These are phyloP conservation scores for Exophiala oligosperma DNA, from an alignment of 2,329 filamentous ascomycete genomes.

Conservation along the genomic window DNA sequence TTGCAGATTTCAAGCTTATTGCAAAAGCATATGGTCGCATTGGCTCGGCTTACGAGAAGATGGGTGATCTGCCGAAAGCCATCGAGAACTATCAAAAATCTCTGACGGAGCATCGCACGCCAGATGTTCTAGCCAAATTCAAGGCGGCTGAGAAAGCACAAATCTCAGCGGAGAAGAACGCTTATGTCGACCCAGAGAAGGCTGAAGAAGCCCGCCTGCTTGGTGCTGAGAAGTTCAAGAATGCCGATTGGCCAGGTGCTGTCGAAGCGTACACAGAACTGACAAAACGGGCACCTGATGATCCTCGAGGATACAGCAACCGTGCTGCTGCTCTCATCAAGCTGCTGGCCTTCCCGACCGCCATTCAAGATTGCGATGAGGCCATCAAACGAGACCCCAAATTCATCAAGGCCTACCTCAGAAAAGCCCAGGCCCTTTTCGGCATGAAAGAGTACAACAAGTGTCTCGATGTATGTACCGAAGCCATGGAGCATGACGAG, in stretches of 20 bases:
- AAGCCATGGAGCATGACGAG: slow-evolving; percentile 75
- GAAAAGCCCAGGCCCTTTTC: slow-evolving; percentile 92
- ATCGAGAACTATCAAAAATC: slow-evolving; percentile 91
- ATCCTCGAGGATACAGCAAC: slow-evolving; percentile 95
- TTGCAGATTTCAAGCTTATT: slow-evolving; percentile 96
- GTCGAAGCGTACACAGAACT: slow-evolving; percentile 95
- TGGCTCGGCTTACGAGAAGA: slow-evolving; percentile 88
- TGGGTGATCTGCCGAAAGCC: slow-evolving; percentile 75
- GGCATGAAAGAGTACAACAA: slow-evolving; percentile 99
- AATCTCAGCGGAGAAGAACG: slow-evolving; percentile 69
- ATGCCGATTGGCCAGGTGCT: slow-evolving; percentile 89
- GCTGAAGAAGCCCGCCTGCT: slow-evolving; percentile 94
- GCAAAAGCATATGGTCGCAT: slow-evolving; percentile 91
- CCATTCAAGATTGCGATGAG: slow-evolving; percentile 85
- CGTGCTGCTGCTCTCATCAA: slow-evolving; percentile 96
- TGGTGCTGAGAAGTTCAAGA: slow-evolving; percentile 97
- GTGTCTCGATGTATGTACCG: slow-evolving; percentile 83
- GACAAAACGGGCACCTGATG: slow-evolving; percentile 90
- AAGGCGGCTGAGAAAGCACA: slow-evolving; percentile 86
- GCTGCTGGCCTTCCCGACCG: slow-evolving; percentile 90
- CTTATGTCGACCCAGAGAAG: slow-evolving; percentile 87
- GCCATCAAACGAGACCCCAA: slow-evolving; percentile 88
- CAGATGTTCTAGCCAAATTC: slow-evolving; percentile 89
- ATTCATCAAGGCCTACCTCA: slow-evolving; percentile 94
- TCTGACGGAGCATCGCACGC: slow-evolving; percentile 93